phyloP scores from a whole-genome alignment of 108 stramenopile species.

The Mediolabrus comicus region DNA sequence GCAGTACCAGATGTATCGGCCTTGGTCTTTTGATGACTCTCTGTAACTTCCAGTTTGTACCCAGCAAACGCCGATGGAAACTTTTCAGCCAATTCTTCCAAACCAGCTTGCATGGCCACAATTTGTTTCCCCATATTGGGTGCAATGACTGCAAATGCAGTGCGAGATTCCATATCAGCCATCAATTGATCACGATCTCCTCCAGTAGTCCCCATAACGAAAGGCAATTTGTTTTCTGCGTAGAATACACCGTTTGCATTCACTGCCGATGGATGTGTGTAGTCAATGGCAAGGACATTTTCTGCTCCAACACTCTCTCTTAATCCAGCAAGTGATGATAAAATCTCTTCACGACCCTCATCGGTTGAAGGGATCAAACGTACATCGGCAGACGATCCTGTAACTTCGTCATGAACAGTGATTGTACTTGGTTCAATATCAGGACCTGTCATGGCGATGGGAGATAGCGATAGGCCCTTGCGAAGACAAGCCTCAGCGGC shows the following conservation, averaged over 20 bases:
- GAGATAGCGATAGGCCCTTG: constrained; percentile 80
- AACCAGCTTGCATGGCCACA: constrained; percentile 96
- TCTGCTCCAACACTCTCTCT: constrained; percentile 53
- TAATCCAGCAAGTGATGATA: constrained; percentile 55
- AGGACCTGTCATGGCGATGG: constrained; percentile 89
- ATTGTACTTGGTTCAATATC: constrained; percentile 72
- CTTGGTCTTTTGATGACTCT: constrained; percentile 96
- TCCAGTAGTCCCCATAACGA: constrained; percentile 97
- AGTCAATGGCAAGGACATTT: constrained; percentile 92
- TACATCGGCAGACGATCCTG: constrained; percentile 62
- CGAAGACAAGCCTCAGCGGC: constrained; percentile 93
- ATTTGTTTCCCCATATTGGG: constrained; percentile 99
- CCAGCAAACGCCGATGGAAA: constrained; percentile 94
- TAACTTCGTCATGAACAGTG: constrained; percentile 66
- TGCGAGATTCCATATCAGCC: constrained; percentile 63
- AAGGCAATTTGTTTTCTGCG: constrained; percentile 76
- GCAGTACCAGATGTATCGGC: constrained; percentile 98
- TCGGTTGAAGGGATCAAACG: constrained; percentile 71
- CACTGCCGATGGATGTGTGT: constrained; percentile 96
- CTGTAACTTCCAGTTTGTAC: constrained; percentile 89
- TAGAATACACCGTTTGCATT: constrained; percentile 92
- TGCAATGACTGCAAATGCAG: constrained; percentile 94
- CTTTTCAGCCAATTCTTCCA: constrained; percentile 87
- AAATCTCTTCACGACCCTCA: constrained; percentile 54
- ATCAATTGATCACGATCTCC: constrained; percentile 88